Percentiles rank a stretch among this genome's conserved stretches.
Conservation (phyloP, 495 filamentous ascomycete species). For the Penicillium steckii region DNA sequence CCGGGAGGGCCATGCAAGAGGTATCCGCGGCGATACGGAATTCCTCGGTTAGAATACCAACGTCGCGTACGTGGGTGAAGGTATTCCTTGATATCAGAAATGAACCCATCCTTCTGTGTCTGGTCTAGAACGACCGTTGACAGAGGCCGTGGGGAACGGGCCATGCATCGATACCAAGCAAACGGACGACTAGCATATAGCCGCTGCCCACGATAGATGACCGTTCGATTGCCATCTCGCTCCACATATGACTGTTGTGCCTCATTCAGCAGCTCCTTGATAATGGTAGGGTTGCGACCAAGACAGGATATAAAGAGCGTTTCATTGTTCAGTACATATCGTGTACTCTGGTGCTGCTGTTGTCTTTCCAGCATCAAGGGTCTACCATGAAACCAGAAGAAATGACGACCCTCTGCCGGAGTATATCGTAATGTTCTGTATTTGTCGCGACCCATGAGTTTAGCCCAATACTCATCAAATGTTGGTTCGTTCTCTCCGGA, state of each 20-base stretch:
- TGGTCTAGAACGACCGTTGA: constrained; percentile 80
- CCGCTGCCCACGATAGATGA: constrained; percentile 60
- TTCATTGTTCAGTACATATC: constrained; percentile 47
- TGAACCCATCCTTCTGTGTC: constrained; percentile 65
- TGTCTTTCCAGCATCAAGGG: constrained; percentile 55
- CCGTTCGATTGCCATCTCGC: constrained; percentile 59
- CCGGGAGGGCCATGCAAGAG: constrained; percentile 49
- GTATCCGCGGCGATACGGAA: constrained; percentile 49
- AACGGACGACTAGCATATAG: constrained; percentile 28
- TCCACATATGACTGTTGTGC: constrained; percentile 57
- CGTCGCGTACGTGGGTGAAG: constrained; percentile 66
- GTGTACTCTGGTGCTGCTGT: constrained; percentile 25
- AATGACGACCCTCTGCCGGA: constrained; percentile 62
- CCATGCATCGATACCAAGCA: constrained; percentile 64
- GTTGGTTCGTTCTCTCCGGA: not conserved
- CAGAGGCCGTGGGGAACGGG: constrained; percentile 72
- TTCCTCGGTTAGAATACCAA: constrained; percentile 76
- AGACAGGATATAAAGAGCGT: constrained; percentile 63
- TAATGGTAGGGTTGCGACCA: constrained; percentile 61
- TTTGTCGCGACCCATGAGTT: constrained; percentile 46
- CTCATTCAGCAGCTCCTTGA: constrained; percentile 67
- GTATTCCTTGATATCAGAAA: constrained; percentile 86
- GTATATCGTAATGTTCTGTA: constrained; percentile 63
- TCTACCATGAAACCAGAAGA: constrained; percentile 61
- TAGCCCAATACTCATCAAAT: constrained; percentile 49